Conservation (phyloP, 2,329 filamentous ascomycete genomes). For the Huntiella savannae region DNA sequence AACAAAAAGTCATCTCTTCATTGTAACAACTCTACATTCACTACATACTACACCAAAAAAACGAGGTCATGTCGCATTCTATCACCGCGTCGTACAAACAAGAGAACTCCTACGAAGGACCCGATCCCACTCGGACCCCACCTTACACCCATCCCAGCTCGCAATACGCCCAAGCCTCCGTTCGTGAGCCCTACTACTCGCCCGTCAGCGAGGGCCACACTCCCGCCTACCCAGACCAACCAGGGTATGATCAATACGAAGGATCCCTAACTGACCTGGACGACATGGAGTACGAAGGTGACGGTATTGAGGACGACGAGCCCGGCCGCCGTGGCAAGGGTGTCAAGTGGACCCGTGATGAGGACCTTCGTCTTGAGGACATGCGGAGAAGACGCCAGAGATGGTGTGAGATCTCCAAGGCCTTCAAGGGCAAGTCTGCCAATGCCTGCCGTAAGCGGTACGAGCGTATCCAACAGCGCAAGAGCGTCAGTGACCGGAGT, state of each 20-base stretch:
- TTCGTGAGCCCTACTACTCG: conserved; percentile 10
- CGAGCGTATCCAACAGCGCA: conserved; percentile 62
- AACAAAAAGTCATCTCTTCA: too few species aligned
- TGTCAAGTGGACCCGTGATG: conserved; percentile 70
- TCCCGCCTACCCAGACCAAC: conserved; percentile 2
- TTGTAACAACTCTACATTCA: not conserved
- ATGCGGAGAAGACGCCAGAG: conserved; percentile 8
- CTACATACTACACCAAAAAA: not conserved
- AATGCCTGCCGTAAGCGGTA: conserved; percentile 84
- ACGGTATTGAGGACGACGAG: conserved; percentile 6
- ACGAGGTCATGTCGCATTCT: conserved; percentile 25
- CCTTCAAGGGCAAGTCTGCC: conserved; percentile 59
- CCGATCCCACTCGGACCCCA: conserved; percentile 18
- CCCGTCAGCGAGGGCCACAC: conserved; percentile 10
- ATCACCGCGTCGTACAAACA: conserved; percentile 21
- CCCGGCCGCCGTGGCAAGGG: conserved; percentile 24
- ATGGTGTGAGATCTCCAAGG: conserved; percentile 10
- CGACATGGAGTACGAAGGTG: conserved; percentile 5
- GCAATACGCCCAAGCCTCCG: conserved; percentile 4
- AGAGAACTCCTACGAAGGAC: conserved; percentile 3
- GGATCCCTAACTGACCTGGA: conserved; percentile 3
- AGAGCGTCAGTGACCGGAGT: conserved; percentile 21
- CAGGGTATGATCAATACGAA: conserved; percentile 10
- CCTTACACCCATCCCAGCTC: conserved; percentile 1
- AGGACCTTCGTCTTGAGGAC: conserved; percentile 21